Evolutionary conservation across 257 asterid species (phyloP).

Genomic region (Solanum ahanhuiri): DNA sequence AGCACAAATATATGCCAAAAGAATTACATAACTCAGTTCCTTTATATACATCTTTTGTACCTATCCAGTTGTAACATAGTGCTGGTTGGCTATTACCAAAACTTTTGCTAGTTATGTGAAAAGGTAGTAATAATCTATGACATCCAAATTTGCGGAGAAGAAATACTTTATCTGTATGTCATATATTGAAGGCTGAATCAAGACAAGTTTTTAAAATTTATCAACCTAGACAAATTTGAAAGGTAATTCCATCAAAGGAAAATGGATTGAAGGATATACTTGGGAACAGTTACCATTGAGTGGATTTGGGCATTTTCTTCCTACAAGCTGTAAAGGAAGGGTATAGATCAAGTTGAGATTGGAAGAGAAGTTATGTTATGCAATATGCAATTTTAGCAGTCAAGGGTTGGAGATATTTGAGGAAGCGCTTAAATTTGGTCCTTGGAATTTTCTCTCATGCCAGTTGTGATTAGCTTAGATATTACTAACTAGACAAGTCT

Average conservation of each 20-base stretch:
- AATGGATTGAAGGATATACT: neutral
- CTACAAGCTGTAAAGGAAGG: neutral
- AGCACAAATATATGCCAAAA: neutral
- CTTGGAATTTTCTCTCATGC: neutral
- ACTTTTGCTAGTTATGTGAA: neutral
- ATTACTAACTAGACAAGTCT: neutral
- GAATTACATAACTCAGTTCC: neutral
- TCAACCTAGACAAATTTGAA: neutral
- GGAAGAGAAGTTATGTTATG: neutral
- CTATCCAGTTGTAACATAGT: neutral
- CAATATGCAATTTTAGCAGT: neutral
- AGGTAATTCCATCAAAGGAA: neutral
- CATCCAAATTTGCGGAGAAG: neutral
- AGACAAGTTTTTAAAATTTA: neutral
- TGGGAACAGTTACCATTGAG: neutral
- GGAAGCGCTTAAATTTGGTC: neutral
- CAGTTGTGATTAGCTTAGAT: neutral
- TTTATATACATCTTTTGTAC: neutral
- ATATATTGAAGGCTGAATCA: neutral
- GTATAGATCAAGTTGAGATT: neutral
- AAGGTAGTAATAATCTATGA: neutral
- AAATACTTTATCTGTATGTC: neutral
- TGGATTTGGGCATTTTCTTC: neutral
- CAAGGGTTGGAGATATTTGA: neutral
- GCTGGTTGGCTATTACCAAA: neutral